Evolutionary conservation across 345 rosid genomes (phyloP), one percentile per base, ranked within the genome.

Genomic region (Pelargonium nanum): DNA sequence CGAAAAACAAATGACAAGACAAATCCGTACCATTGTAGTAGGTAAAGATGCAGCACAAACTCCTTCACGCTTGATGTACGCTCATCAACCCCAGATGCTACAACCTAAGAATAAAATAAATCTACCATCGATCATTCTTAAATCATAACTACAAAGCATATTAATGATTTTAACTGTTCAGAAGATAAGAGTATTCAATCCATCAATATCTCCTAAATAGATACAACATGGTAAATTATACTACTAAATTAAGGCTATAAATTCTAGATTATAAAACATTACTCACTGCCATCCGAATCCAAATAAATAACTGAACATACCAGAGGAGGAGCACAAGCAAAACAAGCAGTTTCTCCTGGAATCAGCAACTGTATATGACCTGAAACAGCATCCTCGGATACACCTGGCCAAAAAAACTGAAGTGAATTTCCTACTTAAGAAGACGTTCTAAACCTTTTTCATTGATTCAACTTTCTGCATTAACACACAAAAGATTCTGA

Each of bases 1-100:
- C 45, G 8, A 28, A 28, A 34, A 2, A 40, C 6, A 40, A 3
- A 40, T 40, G 48, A 40, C 10, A 6, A 40, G 48, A 40, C 48
- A 40, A 40, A 40, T 6, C 2, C 19, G 70, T 72, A 89, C 98
- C 95, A 89, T 92, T 25, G 95, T 92, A 63, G 94, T 85, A 24
- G 96, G 97, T 65, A 89, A 70, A 70, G 98, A 92, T 70, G 98
- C 97, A 13, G 98, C 97, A 73, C 98, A 89, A 64, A 92, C 96
- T 20, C 98, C 98, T 71, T 92, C 96, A 55, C 97, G 84, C 72
- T 89, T 89, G 52, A 92, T 12, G 98, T 87, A 25, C 88, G 81
- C 78, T 92, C 98, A 76, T 92, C 98, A 40, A 92, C 81, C 70
- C 98, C 98, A 78, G 96, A 87, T 72, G 96, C 96, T 23, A 89